Evolutionary conservation across 2,329 filamentous ascomycete genomes (phyloP).

Genomic region (Elsinoe perseae): DNA sequence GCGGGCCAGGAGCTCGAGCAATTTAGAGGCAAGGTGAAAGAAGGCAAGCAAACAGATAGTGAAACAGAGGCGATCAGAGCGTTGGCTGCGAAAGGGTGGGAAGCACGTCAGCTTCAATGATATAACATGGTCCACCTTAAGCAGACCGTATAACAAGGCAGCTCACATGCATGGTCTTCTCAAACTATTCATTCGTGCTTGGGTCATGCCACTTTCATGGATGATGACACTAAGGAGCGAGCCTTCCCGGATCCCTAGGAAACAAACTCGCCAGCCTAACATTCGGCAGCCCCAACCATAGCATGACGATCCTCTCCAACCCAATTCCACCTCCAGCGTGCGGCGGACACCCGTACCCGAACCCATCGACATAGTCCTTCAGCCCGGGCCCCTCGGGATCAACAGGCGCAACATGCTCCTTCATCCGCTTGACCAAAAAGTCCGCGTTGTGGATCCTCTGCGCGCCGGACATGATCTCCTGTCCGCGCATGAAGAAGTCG

Average conservation of each 20-base stretch:
- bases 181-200: too few species aligned
- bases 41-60: constrained; percentile 22
- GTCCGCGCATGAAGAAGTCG: constrained; percentile 64
- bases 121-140: background rate
- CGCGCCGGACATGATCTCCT: constrained; percentile 60
- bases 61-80: constrained; percentile 26
- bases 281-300: constrained; percentile 58
- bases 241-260: constrained; percentile 54
- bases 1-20: constrained; percentile 20
- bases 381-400: constrained; percentile 53
- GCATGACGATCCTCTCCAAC: constrained; percentile 59
- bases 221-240: constrained; percentile 33
- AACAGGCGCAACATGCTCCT: constrained; percentile 47
- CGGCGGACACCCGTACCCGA: constrained; percentile 56
- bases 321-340: constrained; percentile 60
- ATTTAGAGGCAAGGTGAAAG: constrained; percentile 27
- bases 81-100: constrained; percentile 22
- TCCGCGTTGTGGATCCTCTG: constrained; percentile 58
- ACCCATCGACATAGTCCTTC: constrained; percentile 56
- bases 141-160: background rate
- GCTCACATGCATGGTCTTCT: too few species aligned
- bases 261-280: constrained; percentile 55
- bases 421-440: constrained; percentile 52
- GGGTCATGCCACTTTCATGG: too few species aligned
- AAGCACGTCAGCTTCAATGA: background rate